Percentiles rank a stretch among this genome's conserved stretches.
phyloP scores from a whole-genome alignment of 169 alveolate species.

The Plasmodium relictum region DNA sequence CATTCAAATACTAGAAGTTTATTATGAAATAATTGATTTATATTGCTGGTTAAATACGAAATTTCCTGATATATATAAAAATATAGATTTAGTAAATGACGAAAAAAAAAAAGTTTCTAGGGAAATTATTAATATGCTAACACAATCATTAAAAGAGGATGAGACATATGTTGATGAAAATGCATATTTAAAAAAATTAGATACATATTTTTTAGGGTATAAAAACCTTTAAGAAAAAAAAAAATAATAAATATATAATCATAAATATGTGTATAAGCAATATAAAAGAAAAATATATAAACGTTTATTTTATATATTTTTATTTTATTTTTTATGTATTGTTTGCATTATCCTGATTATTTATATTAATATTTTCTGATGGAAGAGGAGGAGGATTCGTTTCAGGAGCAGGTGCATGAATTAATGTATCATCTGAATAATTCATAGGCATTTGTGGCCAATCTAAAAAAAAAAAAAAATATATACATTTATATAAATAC shows the following conservation, averaged over 20 bases:
- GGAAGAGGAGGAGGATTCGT: conserved; percentile 75
- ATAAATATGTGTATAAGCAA: background rate
- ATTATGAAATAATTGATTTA: conserved; percentile 63
- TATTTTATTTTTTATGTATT: conserved; percentile 7
- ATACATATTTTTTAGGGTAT: background rate
- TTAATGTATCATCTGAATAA: conserved; percentile 40
- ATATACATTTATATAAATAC: background rate
- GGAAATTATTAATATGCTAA: conserved; percentile 36
- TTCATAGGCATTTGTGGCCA: conserved; percentile 74
- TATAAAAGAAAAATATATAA: background rate
- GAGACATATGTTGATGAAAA: background rate
- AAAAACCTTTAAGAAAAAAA: background rate
- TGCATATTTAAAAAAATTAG: background rate
- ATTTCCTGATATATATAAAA: conserved; percentile 47
- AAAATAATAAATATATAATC: background rate
- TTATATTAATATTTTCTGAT: conserved; percentile 26
- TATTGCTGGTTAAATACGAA: conserved; percentile 66
- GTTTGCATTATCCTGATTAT: conserved; percentile 21
- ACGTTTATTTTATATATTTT: background rate
- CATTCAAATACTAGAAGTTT: conserved; percentile 34
- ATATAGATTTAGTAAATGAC: conserved; percentile 44
- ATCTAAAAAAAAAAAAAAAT: conserved; percentile 13
- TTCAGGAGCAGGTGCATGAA: conserved; percentile 60
- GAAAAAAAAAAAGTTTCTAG: conserved; percentile 54
- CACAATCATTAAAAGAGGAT: conserved; percentile 33